These are phyloP conservation scores for Xylariaceae sp. DNA, from an alignment of 2,329 filamentous ascomycete genomes.

Conservation along the genomic window DNA sequence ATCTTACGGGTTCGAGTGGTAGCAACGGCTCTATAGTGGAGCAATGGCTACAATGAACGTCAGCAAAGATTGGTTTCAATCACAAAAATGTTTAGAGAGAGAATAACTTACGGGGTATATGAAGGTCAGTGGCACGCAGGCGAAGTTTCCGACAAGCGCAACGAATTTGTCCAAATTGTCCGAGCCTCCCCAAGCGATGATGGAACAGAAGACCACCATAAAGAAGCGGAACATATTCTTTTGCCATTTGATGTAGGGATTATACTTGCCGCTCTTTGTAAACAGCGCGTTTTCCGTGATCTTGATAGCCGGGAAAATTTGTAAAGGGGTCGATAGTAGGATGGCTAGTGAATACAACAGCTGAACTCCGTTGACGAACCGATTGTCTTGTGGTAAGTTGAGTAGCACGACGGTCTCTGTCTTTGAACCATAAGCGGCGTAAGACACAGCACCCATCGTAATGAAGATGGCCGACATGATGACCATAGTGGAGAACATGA, in stretches of 20 bases:
- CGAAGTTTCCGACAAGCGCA: conserved; percentile 91
- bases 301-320: conserved; percentile 96
- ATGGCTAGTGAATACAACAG: conserved; percentile 99
- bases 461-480: conserved; percentile 90
- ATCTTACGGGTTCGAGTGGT: conserved; percentile 62
- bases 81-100: not conserved
- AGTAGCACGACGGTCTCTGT: conserved; percentile 96
- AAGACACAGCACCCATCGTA: conserved; percentile 87
- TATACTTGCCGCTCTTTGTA: conserved; percentile 92
- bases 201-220: conserved; percentile 79
- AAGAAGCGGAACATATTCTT: conserved; percentile 97
- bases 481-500: conserved; percentile 88
- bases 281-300: conserved; percentile 95
- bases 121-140: conserved; percentile 93
- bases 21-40: conserved; percentile 81
- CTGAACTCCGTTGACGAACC: conserved; percentile 91
- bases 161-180: conserved; percentile 97
- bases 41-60: conserved; percentile 62
- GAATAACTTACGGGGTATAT: conserved; percentile 84
- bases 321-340: conserved; percentile 86
- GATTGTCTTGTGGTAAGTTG: conserved; percentile 93
- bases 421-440: conserved; percentile 90
- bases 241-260: conserved; percentile 98
- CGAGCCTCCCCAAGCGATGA: conserved; percentile 88
- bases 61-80: not conserved